Evolutionary conservation across 345 rosid species (phyloP), one percentile per base, ranked within the genome.

Genomic region (Cardamine occulta): DNA sequence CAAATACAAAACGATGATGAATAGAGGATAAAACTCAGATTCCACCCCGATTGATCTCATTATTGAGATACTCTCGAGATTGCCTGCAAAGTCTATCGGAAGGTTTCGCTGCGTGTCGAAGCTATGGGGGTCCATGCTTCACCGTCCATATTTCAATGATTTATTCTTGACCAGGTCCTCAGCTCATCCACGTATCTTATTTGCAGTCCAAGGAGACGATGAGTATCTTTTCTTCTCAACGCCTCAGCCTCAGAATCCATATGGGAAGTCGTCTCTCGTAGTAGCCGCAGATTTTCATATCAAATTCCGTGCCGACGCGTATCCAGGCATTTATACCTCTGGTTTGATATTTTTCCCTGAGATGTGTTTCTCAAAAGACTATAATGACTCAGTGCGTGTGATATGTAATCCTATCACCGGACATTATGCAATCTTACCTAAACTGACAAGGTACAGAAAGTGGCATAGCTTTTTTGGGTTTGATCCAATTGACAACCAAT

Each of bases 381-480:
- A 32, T n/a, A n/a, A n/a, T n/a, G n/a, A n/a, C n/a, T n/a, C 5
- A 12, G 32, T 5, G 34, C 59, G 3, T 54, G 17, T 54, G 34
- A 13, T 54, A 54, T 24, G 17, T 26, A 54, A 54, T 8, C 17
- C 59, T 54, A 26, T 8, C 17, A 54, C 34, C 3, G 59, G 59
- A 24, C 34, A 13, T 4, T 24, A 14, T 13, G 17, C 17, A n/a
- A 54, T 1, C 34, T 54, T 54, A 24, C 59, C 58, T 24, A 6
- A 24, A 1, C 32, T 13, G 9, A 13, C 0, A 24, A 2, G 0
- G 4, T 1, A 24, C 10, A 13, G 0, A 13, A 1, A 13, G 0
- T n/a, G n/a, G n/a, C n/a, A n/a, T 13, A 17, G 23, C 53, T 48
- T 17, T 48, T 54, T 54, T 1, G 60, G 60, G 18, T 55, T 55